These are phyloP conservation scores for Xylaria sp. DNA, from an alignment of 2,329 filamentous ascomycete species.

Conservation along the genomic window DNA sequence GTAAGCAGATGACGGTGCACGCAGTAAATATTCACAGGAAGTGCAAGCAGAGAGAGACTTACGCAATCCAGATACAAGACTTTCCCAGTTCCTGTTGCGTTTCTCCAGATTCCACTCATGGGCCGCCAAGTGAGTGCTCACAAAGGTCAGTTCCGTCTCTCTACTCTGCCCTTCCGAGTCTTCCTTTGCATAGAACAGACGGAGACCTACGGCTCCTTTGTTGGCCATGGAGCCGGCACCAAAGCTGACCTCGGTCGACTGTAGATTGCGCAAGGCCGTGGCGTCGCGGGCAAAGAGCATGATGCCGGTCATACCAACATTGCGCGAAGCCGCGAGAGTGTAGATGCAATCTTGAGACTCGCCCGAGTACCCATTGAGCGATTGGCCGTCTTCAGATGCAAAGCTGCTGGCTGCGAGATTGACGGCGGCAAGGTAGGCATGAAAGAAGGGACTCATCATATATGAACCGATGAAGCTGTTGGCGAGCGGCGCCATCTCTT, in stretches of 20 bases:
- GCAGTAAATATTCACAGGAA: background rate
- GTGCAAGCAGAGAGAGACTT: background rate
- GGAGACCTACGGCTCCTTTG: slow-evolving; percentile 83
- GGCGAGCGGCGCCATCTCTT: slow-evolving; percentile 82
- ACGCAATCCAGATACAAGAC: slow-evolving; percentile 66
- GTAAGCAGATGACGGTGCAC: slow-evolving; percentile 4
- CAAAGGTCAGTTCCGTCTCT: slow-evolving; percentile 70
- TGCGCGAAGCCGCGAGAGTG: slow-evolving; percentile 62
- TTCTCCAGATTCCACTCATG: slow-evolving; percentile 73
- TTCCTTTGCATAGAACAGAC: slow-evolving; percentile 54
- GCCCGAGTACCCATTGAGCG: slow-evolving; percentile 7
- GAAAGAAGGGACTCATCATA: slow-evolving; percentile 70
- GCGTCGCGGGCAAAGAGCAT: slow-evolving; percentile 73
- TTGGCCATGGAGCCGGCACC: slow-evolving; percentile 88
- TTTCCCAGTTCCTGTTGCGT: slow-evolving; percentile 84
- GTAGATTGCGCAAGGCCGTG: slow-evolving; percentile 56
- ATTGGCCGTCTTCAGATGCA: slow-evolving; percentile 2
- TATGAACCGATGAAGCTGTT: slow-evolving; percentile 82
- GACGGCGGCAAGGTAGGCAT: slow-evolving; percentile 65
- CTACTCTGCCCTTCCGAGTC: slow-evolving; percentile 29
- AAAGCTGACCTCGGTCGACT: slow-evolving; percentile 77
- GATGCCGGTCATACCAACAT: slow-evolving; percentile 84
- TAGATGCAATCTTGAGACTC: slow-evolving; percentile 45
- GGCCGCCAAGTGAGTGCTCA: slow-evolving; percentile 81
- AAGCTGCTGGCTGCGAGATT: slow-evolving; percentile 56